Percentiles rank a stretch among this genome's conserved stretches.
These are phyloP conservation scores for Priceomyces haplophilus DNA, from an alignment of 805 yeast species.

Conservation along the genomic window DNA sequence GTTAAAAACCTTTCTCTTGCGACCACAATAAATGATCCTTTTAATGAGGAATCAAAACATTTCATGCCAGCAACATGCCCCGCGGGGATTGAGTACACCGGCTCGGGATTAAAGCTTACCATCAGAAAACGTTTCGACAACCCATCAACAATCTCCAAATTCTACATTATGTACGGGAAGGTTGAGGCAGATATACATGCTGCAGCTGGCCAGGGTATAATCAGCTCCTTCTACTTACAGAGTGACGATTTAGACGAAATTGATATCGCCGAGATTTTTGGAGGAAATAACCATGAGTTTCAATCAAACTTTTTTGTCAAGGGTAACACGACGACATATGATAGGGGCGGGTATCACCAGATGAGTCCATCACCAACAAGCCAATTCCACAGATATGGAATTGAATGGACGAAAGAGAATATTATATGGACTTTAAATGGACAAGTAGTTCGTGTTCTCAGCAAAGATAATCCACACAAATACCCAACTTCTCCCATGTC, in stretches of 20 bases:
- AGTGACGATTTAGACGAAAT: conserved; percentile 43
- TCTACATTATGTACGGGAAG: conserved; percentile 33
- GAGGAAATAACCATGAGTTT: conserved; percentile 27
- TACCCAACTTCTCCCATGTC: conserved; percentile 37
- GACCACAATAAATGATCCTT: conserved; percentile 14
- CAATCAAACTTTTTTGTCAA: conserved; percentile 41
- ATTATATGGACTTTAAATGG: conserved; percentile 33
- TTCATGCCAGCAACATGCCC: conserved; percentile 10
- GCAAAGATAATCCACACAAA: conserved; percentile 21
- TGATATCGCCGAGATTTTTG: conserved; percentile 39
- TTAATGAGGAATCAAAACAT: conserved; percentile 9
- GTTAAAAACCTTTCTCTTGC: conserved; percentile 26
- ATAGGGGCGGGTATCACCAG: conserved; percentile 33
- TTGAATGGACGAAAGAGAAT: conserved; percentile 35
- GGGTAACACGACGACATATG: conserved; percentile 35
- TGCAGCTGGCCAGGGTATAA: conserved; percentile 32
- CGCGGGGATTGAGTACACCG: conserved; percentile 9
- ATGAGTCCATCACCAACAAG: conserved; percentile 22
- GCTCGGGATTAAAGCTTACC: conserved; percentile 8
- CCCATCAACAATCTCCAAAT: conserved; percentile 29
- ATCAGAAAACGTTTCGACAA: conserved; percentile 26
- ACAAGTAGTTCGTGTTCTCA: conserved; percentile 21
- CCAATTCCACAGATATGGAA: conserved; percentile 26
- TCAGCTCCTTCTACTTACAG: conserved; percentile 40
- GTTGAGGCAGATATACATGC: conserved; percentile 36